Evolutionary conservation across 345 rosid species (phyloP).

Genomic region (Noccaea bulbosa): DNA sequence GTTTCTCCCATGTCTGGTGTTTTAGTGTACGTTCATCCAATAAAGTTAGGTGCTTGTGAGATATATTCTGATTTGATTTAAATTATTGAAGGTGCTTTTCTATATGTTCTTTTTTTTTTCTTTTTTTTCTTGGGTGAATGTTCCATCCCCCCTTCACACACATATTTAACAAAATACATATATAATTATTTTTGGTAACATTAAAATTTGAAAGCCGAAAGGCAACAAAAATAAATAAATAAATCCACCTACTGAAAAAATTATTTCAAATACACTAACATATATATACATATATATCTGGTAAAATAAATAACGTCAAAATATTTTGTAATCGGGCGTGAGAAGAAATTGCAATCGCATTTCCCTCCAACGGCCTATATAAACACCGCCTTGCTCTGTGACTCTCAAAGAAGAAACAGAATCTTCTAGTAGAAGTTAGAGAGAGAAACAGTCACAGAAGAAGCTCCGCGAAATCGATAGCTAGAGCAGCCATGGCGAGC

Average conservation of each 20-base stretch:
- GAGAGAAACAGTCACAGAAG: background rate
- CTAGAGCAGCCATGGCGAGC: constrained; percentile 16
- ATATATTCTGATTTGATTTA: background rate
- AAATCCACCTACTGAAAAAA: too few relatives aligned
- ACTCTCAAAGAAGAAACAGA: constrained; percentile 10
- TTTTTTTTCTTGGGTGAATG: background rate
- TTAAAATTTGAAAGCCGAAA: too few relatives aligned
- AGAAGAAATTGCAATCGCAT: constrained; percentile 4
- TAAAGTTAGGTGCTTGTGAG: background rate
- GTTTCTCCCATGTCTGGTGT: background rate
- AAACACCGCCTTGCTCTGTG: background rate
- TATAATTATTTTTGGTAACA: too few relatives aligned
- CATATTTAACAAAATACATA: too few relatives aligned
- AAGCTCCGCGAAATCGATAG: background rate
- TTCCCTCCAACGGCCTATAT: constrained; percentile 26
- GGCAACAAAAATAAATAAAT: too few relatives aligned
- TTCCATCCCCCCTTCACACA: background rate
- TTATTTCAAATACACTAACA: too few relatives aligned
- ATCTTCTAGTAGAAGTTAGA: constrained; percentile 1
- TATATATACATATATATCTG: too few relatives aligned
- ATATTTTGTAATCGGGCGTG: background rate
- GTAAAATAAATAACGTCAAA: too few relatives aligned
- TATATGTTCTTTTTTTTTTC: background rate
- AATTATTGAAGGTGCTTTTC: background rate
- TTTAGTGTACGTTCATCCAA: background rate